Evolutionary conservation across 768 basidiomycete species (phyloP).

Genomic region (Peribolospora baueri): DNA sequence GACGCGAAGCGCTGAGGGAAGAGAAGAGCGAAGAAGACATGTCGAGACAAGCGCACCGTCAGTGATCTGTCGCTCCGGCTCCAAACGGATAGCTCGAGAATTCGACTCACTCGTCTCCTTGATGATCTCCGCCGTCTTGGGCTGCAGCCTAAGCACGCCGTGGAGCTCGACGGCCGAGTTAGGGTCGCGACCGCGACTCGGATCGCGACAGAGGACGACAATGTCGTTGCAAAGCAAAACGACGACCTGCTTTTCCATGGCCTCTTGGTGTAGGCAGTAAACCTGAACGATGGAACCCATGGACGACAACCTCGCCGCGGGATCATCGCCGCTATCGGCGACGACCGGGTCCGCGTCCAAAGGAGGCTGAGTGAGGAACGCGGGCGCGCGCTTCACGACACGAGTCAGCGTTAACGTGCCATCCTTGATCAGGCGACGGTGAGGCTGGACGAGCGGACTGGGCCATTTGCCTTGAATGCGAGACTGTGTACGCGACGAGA

Average conservation of each 20-base stretch:
- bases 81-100: not conserved
- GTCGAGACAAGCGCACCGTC: constrained; percentile 1
- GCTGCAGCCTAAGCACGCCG: constrained; percentile 91
- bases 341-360: not conserved
- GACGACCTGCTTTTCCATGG: constrained; percentile 15
- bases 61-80: not conserved
- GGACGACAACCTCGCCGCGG: constrained; percentile 42
- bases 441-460: constrained; percentile 92
- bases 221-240: constrained; percentile 83
- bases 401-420: constrained; percentile 61
- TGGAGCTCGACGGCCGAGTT: constrained; percentile 63
- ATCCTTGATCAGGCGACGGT: constrained; percentile 84
- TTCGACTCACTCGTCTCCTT: constrained; percentile 41
- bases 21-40: not conserved
- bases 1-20: constrained; percentile 41
- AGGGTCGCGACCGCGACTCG: constrained; percentile 53
- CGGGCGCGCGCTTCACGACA: constrained; percentile 64
- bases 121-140: constrained; percentile 64
- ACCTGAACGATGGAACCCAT: constrained; percentile 54
- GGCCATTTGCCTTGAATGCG: constrained; percentile 79
- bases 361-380: constrained; percentile 37
- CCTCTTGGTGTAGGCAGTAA: constrained; percentile 36
- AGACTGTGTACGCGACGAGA: constrained; percentile 16
- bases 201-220: constrained; percentile 70
- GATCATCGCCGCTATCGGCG: constrained; percentile 13